Conservation (phyloP, 192 early-diverging fungal species). For the Linnemannia elongata region DNA sequence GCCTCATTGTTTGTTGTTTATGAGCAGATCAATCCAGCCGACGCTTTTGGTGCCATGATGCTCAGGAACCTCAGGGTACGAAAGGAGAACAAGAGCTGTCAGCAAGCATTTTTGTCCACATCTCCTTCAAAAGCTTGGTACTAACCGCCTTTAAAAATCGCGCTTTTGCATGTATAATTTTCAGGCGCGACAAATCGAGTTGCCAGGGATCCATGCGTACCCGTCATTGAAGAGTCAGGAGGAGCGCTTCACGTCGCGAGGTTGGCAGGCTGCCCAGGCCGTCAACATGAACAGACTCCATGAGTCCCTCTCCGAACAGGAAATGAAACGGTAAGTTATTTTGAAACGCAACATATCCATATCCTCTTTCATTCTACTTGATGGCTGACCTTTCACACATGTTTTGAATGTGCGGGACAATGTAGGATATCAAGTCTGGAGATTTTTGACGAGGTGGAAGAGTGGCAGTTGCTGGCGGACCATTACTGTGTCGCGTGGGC, state of each 20-base stretch:
- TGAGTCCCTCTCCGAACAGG: conserved; percentile 54
- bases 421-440: conserved; percentile 80
- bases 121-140: not conserved
- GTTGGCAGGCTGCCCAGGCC: conserved; percentile 71
- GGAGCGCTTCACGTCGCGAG: conserved; percentile 71
- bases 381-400: not conserved
- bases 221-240: conserved; percentile 81
- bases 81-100: not conserved
- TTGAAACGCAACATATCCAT: not conserved
- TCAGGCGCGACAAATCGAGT: conserved; percentile 77
- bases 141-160: not conserved
- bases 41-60: conserved; percentile 95
- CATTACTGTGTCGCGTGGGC: conserved; percentile 93
- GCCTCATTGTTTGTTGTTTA: conserved; percentile 81
- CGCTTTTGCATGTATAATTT: not conserved
- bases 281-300: conserved; percentile 74
- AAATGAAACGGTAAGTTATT: conserved; percentile 55
- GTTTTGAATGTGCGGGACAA: too few relatives aligned
- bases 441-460: conserved; percentile 93
- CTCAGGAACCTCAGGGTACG: conserved; percentile 81
- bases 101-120: too few relatives aligned
- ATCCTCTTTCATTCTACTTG: not conserved
- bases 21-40: conserved; percentile 92
- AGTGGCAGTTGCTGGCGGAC: conserved; percentile 83
- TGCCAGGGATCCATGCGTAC: conserved; percentile 81